These are phyloP conservation scores for Petunia hybrid DNA, from an alignment of 305 asterid genomes.

Conservation along the genomic window DNA sequence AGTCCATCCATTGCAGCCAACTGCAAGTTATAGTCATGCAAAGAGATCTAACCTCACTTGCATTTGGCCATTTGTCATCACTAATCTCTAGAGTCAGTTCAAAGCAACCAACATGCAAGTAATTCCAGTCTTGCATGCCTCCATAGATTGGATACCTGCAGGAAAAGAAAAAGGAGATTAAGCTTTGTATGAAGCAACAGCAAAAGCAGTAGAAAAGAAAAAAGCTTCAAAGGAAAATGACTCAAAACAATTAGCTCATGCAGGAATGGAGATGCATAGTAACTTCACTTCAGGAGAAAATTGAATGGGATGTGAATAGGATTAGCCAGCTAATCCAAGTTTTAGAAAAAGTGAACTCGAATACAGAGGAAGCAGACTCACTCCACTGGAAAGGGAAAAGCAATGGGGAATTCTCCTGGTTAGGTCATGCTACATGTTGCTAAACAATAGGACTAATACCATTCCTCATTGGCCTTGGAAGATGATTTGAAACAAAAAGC, in stretches of 20 bases:
- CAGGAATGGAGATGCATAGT: neutral
- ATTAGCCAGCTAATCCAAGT: too few relatives aligned
- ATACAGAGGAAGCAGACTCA: too few relatives aligned
- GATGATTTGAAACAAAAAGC: too few relatives aligned
- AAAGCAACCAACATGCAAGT: constrained; percentile 77
- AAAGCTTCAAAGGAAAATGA: neutral
- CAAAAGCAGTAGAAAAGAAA: neutral
- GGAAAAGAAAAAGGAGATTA: constrained; percentile 33
- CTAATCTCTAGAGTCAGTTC: constrained; percentile 95
- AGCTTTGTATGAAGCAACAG: constrained; percentile 8
- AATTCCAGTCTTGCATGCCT: constrained; percentile 99
- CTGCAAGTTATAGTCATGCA: constrained; percentile 19
- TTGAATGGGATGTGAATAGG: too few relatives aligned
- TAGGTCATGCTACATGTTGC: too few relatives aligned
- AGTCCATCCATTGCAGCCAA: neutral
- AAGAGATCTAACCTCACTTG: constrained; percentile 71
- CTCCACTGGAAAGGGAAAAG: too few relatives aligned
- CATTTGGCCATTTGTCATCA: constrained; percentile 94
- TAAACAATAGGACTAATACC: too few relatives aligned
- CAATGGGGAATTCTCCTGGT: too few relatives aligned
- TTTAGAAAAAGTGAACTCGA: too few relatives aligned
- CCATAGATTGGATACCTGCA: constrained; percentile 97
- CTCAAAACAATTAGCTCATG: constrained; percentile 30
- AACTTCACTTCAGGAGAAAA: too few relatives aligned
- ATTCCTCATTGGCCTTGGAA: too few relatives aligned